Percentiles rank a stretch among this genome's conserved stretches.
These are phyloP conservation scores for Boletus eberwhitei DNA, from an alignment of 768 basidiomycete genomes.

Conservation along the genomic window DNA sequence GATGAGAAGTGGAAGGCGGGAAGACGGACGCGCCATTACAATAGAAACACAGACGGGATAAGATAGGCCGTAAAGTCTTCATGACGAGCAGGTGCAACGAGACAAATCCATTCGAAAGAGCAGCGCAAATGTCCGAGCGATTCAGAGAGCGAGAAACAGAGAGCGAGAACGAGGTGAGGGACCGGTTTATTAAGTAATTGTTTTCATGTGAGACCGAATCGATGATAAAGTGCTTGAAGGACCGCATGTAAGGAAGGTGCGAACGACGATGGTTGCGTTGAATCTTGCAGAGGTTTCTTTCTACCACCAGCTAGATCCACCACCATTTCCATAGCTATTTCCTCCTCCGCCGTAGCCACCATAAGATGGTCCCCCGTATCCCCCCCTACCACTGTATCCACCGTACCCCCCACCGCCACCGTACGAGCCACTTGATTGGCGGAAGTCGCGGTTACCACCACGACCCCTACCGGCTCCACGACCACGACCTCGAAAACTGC, in stretches of 20 bases:
- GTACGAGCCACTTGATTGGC: slow-evolving; percentile 27
- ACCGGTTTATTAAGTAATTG: slow-evolving; percentile 18
- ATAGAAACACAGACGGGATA: slow-evolving; percentile 40
- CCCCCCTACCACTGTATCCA: slow-evolving; percentile 35
- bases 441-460: slow-evolving; percentile 37
- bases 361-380: slow-evolving; percentile 39
- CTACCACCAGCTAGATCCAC: slow-evolving; percentile 48
- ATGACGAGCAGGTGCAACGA: slow-evolving; percentile 51
- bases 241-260: slow-evolving; percentile 1
- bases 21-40: slow-evolving; percentile 30
- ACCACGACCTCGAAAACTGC: slow-evolving; percentile 54
- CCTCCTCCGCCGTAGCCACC: slow-evolving; percentile 30
- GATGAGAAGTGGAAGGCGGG: slow-evolving; percentile 7
- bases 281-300: slow-evolving; percentile 21
- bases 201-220: slow-evolving; percentile 23
- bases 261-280: slow-evolving; percentile 8
- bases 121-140: slow-evolving; percentile 52
- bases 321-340: slow-evolving; percentile 31
- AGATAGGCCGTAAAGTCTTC: slow-evolving; percentile 42
- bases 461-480: slow-evolving; percentile 39
- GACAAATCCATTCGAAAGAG: slow-evolving; percentile 59
- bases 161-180: slow-evolving; percentile 17
- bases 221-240: slow-evolving; percentile 19
- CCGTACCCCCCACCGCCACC: slow-evolving; percentile 35
- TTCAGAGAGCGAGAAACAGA: slow-evolving; percentile 33